A percentile compares a stretch with the other conserved stretches of the same genome.
Conservation (phyloP, 192 early-diverging fungal genomes). For the Coemansia sp. region DNA sequence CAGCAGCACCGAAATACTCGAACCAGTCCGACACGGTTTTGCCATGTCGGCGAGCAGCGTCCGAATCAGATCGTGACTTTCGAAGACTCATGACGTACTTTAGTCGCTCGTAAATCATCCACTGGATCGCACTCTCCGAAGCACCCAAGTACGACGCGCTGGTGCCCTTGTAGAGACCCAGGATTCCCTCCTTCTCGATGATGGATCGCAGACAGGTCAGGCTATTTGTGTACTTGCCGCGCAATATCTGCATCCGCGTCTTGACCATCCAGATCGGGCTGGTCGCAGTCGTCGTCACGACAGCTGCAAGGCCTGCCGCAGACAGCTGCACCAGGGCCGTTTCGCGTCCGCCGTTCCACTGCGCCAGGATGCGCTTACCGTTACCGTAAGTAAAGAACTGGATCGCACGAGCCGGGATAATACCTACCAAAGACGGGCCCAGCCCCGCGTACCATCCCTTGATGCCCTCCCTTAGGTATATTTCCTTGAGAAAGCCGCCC, state of each 20-base stretch:
- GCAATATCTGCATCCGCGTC: constrained; percentile 89
- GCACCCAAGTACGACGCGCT: constrained; percentile 88
- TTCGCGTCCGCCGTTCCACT: constrained; percentile 74
- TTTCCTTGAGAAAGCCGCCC: constrained; percentile 46
- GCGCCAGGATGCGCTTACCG: constrained; percentile 75
- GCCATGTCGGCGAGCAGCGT: background rate
- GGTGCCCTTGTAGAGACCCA: constrained; percentile 85
- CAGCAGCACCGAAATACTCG: constrained; percentile 81
- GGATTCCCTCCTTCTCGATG: constrained; percentile 74
- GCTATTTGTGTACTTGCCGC: constrained; percentile 69
- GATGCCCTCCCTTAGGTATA: constrained; percentile 73
- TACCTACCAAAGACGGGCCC: constrained; percentile 87
- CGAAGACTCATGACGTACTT: constrained; percentile 56
- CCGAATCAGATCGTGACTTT: background rate
- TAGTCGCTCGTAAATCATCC: constrained; percentile 92
- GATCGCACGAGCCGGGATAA: constrained; percentile 92
- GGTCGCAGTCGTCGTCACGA: constrained; percentile 77
- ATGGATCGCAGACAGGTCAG: constrained; percentile 70
- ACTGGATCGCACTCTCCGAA: constrained; percentile 89
- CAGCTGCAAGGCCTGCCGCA: constrained; percentile 69
- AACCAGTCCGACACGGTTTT: constrained; percentile 67
- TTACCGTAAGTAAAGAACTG: constrained; percentile 93
- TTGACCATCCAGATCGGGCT: constrained; percentile 99
- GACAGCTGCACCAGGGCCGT: constrained; percentile 75
- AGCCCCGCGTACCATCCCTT: constrained; percentile 91